Base-by-base conservation (phyloP, 2,329 filamentous ascomycete genomes). In the Metarhizium brunneum region DNA sequence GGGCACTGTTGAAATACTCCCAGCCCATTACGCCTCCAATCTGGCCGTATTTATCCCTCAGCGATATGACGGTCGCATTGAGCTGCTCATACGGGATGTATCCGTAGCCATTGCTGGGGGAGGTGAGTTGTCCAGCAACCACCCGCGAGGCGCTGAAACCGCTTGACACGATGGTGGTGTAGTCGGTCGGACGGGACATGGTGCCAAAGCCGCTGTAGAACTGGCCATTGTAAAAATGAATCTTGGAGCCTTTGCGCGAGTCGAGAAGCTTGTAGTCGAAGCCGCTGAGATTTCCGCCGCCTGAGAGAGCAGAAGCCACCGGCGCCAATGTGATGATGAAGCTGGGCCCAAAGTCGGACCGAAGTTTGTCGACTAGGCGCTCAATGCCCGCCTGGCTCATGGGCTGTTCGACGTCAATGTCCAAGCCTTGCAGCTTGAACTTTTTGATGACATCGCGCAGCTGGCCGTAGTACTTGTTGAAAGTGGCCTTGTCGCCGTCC, bases 11-110 rank as follows among this genome's bases (percentile, higher is more conserved):
- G 73, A 90, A 95, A 65, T 92, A 95, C 71, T 95, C 91, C 91
- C 91, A 95, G 3, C 89, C 90, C 83, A 92, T 91, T 2, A 95
- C 83, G 0, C 91, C 91, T 1, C 90, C 91, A 65, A 95, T 91
- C 4, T 73, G 73, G 0, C 82, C 81, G 64, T 88, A 90, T 58
- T 69, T 67, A 3, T 57, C 60, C 16, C 69, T 64, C 13, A 81
- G 63, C 20, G 69, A 65, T 13, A 62, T 59, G 2, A 81, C 62
- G 4, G 76, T 76, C 1, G 62, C 53, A 6, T 71, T 71, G 14
- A 78, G 57, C 57, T 77, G 76, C 45, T 77, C 72, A 20, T 73
- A 72, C 13, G 66, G 63, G 1, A 79, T 73, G 58, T 70, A 76
- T 0, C 74, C 76, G 6, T 60, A 59, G 1, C 89, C 89, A 63